Conservation (phyloP, 1,284 basidiomycete species). For the Ganoderma lucidum region DNA sequence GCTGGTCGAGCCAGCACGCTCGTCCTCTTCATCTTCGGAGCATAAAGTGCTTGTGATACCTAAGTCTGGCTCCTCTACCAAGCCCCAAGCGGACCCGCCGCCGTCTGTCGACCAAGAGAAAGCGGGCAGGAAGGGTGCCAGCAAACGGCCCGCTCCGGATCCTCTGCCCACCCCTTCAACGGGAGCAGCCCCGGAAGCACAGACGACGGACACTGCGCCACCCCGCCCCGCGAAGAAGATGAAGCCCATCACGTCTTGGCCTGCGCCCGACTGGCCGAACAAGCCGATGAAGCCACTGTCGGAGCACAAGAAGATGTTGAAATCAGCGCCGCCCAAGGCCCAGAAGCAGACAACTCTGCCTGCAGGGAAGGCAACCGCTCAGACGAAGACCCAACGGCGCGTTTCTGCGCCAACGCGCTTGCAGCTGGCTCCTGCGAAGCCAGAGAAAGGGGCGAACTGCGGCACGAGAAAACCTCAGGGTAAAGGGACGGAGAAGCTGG, state of each 20-base stretch:
- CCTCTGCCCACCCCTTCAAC: not conserved
- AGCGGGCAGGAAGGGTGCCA: not conserved
- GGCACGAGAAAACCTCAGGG: conserved; percentile 13
- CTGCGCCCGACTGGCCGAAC: conserved; percentile 25
- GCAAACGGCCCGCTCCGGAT: conserved; percentile 1
- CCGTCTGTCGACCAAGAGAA: no score
- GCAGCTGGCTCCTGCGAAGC: not conserved
- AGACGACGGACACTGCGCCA: not conserved
- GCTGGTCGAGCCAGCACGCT: not conserved
- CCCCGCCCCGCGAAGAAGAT: conserved; percentile 26
- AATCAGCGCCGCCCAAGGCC: not conserved
- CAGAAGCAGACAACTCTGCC: conserved; percentile 25
- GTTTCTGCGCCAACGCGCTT: conserved; percentile 19
- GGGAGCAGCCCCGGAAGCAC: not conserved
- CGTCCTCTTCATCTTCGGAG: not conserved
- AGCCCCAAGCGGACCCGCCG: not conserved
- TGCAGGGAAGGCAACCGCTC: not conserved
- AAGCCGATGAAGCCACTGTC: conserved; percentile 22
- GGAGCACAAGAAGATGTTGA: conserved; percentile 20
- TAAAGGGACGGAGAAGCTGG: conserved; percentile 8
- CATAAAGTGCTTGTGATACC: not conserved
- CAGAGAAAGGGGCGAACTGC: conserved; percentile 1
- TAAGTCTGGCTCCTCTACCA: not conserved
- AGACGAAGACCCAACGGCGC: conserved; percentile 11
- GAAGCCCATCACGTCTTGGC: conserved; percentile 27